Base-by-base conservation (phyloP, 352 stramenopile genomes). In the Pilasporangium apinafurcum region DNA sequence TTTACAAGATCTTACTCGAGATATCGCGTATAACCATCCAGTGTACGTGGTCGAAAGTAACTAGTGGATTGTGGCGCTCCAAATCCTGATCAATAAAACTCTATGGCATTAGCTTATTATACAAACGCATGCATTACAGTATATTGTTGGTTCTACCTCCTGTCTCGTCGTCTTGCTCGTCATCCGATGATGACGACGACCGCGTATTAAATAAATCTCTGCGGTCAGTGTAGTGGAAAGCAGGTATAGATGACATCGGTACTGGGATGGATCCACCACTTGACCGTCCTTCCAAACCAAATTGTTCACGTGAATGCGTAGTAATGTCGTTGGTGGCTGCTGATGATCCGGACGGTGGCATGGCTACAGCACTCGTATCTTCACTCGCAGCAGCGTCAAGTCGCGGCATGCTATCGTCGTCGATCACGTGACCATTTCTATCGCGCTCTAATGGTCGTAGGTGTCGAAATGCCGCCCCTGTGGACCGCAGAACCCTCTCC, bases 21-120 rank as follows among this genome's bases (percentile, higher is more conserved):
- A 50, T 84, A 84, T 49, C 68, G 53, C 14, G 69, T 56, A 37
- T 84, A 84, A 34, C 68, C 71, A 32, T 76, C 71, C 48, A 84
- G 71, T 21, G 66, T 78, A 17, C 65, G 64, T 21, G 71, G 71
- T 8, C 65, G 62, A 31, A 84, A 84, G 60, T 82, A 84, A 38
- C 71, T 84, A 30, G 71, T 62, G 36, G 71, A 83, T 38, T 67
- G 68, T 44, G 56, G 56, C 26, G 56, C 37, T 8, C 49, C 49
- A 5, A 34, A 30, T 14, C 27, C 45, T 53, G 13, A 31, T 20
- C n/a, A 32, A 29, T 20, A 22, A 28, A 48, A 17, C 13, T 12
- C 18, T 8, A 20, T 28, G 18, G 20, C 18, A 16, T 9, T 1
- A 38, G 2, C 17, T 27, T 24, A 2, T 17, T 37, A 21, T 9